Base-by-base conservation (phyloP, 305 asterid genomes). In the Solanum hybrid region DNA sequence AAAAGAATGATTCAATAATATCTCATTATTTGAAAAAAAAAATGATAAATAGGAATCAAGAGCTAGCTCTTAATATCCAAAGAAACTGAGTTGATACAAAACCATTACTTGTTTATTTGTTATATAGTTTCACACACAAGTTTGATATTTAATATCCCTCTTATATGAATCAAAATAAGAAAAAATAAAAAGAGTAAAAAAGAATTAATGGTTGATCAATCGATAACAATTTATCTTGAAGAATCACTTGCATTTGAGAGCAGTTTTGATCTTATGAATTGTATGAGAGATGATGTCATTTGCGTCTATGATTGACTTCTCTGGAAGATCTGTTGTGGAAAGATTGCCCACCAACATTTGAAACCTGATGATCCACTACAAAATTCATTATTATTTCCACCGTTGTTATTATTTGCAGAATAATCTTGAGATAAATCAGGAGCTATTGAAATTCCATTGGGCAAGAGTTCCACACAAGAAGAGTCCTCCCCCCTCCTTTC, bases 361-460 rank as follows among this genome's bases (percentile, higher is more conserved):
- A 51, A 51, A 51, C 66, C 1, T 51, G 66, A 51, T 17, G 66
- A 95, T 26, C 98, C 98, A 5, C 37, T 80, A 37, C 75, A 6
- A 6, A 37, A 78, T 69, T 60, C 85, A 66, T 78, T 77, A 4
- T 85, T 87, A 32, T 89, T 90, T 7, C 88, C 94, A 26, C 60
- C 7, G n/a, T 51, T 51, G n/a, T 51, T 51, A 51, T 51, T 15
- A 51, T 51, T 51, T 15, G 66, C n/a, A 51, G 66, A 42, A 42
- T 42, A 42, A 42, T 42, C 56, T 12, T 42, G 56, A 42, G 56
- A 51, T 17, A 51, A 51, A 51, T 51, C n/a, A 51, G n/a, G 9
- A 51, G 2, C n/a, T 17, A 51, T 51, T 1, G n/a, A 51, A 51
- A 51, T 51, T 51, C 66, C 66, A 51, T 15, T 40, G 60, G 60